These are phyloP conservation scores for Claviceps sp. DNA, from an alignment of 2,329 filamentous ascomycete species.

Conservation along the genomic window DNA sequence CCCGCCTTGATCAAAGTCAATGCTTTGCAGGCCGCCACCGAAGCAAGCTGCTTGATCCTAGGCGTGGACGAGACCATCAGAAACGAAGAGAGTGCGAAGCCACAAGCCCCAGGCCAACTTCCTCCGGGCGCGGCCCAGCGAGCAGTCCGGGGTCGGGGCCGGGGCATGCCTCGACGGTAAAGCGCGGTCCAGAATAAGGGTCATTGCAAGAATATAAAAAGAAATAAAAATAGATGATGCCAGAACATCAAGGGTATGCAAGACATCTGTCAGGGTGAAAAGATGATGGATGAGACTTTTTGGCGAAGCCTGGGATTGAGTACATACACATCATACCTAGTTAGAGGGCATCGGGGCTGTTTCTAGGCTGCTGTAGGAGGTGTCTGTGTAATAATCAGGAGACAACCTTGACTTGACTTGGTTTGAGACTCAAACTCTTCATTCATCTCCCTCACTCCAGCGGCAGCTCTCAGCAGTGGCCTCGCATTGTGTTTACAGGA, in stretches of 20 bases:
- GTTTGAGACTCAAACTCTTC: neutral
- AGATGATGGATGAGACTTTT: neutral
- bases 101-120: slow-evolving; percentile 67
- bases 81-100: slow-evolving; percentile 84
- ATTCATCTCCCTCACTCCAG: neutral
- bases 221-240: neutral
- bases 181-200: neutral
- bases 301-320: too few relatives aligned
- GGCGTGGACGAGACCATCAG: slow-evolving; percentile 97
- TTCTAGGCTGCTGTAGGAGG: neutral
- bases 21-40: slow-evolving; percentile 87
- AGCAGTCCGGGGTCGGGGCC: slow-evolving; percentile 68
- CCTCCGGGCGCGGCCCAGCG: slow-evolving; percentile 78
- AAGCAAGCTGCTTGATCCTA: slow-evolving; percentile 89
- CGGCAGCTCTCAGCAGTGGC: neutral
- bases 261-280: neutral
- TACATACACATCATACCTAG: neutral
- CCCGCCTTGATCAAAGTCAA: slow-evolving; percentile 93
- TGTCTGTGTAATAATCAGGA: neutral
- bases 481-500: neutral
- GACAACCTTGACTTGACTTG: neutral
- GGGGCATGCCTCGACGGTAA: slow-evolving; percentile 79
- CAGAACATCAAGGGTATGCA: neutral
- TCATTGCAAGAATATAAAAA: slow-evolving; percentile 3
- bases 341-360: neutral